These are phyloP conservation scores for Flueggea neowawraea DNA, from an alignment of 441 rosid genomes.

Conservation along the genomic window DNA sequence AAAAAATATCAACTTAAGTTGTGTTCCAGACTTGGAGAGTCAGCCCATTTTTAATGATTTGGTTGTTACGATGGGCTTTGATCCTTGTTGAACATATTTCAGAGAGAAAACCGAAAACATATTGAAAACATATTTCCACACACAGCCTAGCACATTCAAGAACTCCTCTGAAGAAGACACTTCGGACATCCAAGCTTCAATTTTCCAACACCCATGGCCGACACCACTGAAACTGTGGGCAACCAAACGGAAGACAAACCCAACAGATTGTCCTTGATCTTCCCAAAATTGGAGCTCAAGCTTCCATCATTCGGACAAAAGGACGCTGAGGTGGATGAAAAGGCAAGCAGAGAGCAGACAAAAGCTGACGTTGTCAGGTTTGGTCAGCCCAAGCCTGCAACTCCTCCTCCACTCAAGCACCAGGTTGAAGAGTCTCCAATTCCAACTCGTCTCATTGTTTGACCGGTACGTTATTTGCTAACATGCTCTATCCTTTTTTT, in stretches of 20 bases:
- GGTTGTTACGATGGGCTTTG: too few relatives aligned
- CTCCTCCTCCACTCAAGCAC: slow-evolving; percentile 27
- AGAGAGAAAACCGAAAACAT: too few relatives aligned
- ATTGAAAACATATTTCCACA: too few relatives aligned
- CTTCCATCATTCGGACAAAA: slow-evolving; percentile 1
- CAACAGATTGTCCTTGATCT: too few relatives aligned
- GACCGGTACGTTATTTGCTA: slow-evolving; percentile 27
- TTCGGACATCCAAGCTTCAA: neutral
- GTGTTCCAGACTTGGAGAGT: too few relatives aligned
- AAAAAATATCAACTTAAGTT: too few relatives aligned
- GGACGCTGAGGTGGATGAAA: neutral
- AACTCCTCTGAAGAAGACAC: too few relatives aligned
- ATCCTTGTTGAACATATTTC: too few relatives aligned
- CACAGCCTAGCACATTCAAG: too few relatives aligned
- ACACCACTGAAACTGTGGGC: neutral
- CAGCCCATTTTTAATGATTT: too few relatives aligned
- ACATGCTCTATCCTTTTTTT: too few relatives aligned
- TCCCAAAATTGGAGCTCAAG: slow-evolving; percentile 6
- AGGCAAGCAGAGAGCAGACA: neutral
- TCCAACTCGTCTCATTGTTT: slow-evolving; percentile 13
- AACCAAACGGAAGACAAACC: neutral
- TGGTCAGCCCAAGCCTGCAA: slow-evolving; percentile 21
- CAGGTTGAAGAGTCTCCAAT: slow-evolving; percentile 16
- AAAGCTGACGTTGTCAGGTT: slow-evolving; percentile 21
- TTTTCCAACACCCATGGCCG: slow-evolving; percentile 6